These are phyloP conservation scores for Orbilia ellipsospora DNA, from an alignment of 2,329 filamentous ascomycete genomes.

Conservation along the genomic window DNA sequence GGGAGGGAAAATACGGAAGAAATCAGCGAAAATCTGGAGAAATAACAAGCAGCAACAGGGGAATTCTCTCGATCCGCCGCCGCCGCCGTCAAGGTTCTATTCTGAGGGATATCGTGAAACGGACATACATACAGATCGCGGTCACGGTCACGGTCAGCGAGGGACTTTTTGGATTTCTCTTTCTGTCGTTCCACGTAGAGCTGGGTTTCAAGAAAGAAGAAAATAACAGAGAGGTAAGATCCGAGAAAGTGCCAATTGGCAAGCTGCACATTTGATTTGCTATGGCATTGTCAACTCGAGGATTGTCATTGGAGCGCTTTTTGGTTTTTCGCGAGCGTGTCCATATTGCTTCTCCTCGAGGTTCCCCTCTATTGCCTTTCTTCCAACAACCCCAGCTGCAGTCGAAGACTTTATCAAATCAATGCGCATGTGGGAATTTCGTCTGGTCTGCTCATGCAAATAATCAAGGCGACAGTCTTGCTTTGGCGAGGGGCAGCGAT, in stretches of 20 bases:
- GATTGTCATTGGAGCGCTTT: constrained; percentile 48
- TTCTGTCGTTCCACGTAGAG: constrained; percentile 9
- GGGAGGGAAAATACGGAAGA: constrained; percentile 29
- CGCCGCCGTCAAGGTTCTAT: constrained; percentile 6
- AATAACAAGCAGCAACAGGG: constrained; percentile 17
- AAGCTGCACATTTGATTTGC: constrained; percentile 55
- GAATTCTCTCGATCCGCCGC: constrained; percentile 3
- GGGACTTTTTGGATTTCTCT: constrained; percentile 40
- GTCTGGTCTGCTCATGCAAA: constrained; percentile 41
- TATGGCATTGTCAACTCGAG: constrained; percentile 35
- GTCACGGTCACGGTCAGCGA: constrained; percentile 24
- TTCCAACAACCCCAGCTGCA: constrained; percentile 9
- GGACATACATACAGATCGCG: constrained; percentile 28
- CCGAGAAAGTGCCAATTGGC: constrained; percentile 46
- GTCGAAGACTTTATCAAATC: constrained; percentile 15
- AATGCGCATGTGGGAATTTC: constrained; percentile 38
- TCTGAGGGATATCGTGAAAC: constrained; percentile 56
- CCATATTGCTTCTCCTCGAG: background rate
- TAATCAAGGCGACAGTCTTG: constrained; percentile 43
- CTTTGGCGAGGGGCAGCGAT: constrained; percentile 20
- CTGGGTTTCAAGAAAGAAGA: constrained; percentile 5
- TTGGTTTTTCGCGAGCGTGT: background rate
- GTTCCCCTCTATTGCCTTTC: background rate
- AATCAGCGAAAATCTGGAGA: constrained; percentile 44
- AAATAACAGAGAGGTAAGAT: constrained; percentile 33